These are phyloP conservation scores for Papiliotrema fonsecae DNA, from an alignment of 1,284 basidiomycete genomes.

Conservation along the genomic window DNA sequence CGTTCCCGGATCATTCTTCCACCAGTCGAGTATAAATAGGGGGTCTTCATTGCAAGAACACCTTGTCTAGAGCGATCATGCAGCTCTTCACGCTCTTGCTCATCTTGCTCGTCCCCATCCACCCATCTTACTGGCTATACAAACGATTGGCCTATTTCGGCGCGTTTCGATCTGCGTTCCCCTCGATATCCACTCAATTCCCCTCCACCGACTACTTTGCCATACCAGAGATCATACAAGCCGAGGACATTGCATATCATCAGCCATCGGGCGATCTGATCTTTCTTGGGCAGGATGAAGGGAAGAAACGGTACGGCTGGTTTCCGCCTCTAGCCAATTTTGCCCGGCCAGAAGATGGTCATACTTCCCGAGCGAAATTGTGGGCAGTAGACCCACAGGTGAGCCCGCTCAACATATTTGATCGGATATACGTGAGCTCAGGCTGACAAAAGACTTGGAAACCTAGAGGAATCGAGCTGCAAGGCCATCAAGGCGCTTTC, in stretches of 20 bases:
- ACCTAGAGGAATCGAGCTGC: slow-evolving; percentile 12
- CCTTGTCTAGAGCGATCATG: too few species aligned
- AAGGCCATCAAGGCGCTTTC: slow-evolving; percentile 21
- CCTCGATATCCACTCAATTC: background rate
- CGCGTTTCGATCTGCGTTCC: background rate
- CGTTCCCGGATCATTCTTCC: too few species aligned
- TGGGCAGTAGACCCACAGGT: slow-evolving; percentile 29
- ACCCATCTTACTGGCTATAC: background rate
- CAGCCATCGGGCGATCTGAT: slow-evolving; percentile 9
- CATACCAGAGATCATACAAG: slow-evolving; percentile 6
- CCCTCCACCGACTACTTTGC: background rate
- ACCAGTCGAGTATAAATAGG: too few species aligned
- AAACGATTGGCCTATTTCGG: background rate
- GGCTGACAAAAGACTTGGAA: slow-evolving; percentile 19
- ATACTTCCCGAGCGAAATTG: slow-evolving; percentile 12
- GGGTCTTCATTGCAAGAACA: too few species aligned
- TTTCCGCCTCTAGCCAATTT: slow-evolving; percentile 24
- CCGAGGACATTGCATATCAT: slow-evolving; percentile 16
- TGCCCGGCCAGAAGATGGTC: slow-evolving; percentile 5
- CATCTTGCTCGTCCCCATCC: background rate
- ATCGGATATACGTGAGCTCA: background rate
- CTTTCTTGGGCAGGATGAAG: slow-evolving; percentile 12
- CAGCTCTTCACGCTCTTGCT: background rate
- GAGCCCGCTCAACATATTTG: background rate
- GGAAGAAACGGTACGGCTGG: slow-evolving; percentile 13